Evolutionary conservation across 1,284 basidiomycete species (phyloP), one percentile per base, ranked within the genome.

Genomic region (Paramarasmius palmivorus): DNA sequence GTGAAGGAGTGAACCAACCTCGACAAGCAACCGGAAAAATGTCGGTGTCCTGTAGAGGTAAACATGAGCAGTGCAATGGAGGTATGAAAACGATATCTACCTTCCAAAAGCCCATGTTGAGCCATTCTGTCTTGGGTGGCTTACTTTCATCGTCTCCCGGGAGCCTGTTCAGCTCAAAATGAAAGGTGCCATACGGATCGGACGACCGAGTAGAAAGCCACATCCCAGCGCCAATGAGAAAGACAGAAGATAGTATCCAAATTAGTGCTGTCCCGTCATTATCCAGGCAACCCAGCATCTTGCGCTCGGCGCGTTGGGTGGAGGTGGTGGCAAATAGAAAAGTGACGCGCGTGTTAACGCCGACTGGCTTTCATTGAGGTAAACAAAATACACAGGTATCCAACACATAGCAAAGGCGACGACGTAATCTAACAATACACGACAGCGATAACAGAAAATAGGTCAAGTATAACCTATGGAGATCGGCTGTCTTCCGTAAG

Each of bases 31-130:
- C 65, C 2, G 86, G 80, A 61, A 87, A 89, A 17, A 64, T 59
- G 39, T 66, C 57, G 1, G 79, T 78, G 45, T 80, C 65, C 82
- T 84, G 55, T 6, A 20, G 4, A 29, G 50, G 35, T 12, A 20
- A 10, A 22, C 25, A 22, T 17, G 12, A 8, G 23, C 38, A 9
- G 22, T 10, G 2, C n/a, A 26, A 15, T 15, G 39, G 38, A 2
- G 12, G 9, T 39, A 10, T 10, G 9, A 38, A n/a, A 12, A 17
- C 3, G 47, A 26, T 2, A 61, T 67, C 45, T 39, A 82, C 82
- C 75, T 78, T 77, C 84, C 83, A 86, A 57, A 74, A 83, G 3
- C 83, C 84, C 80, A 86, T 84, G 64, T 87, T 86, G 34, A 86
- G 66, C 85, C 84, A 86, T 67, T 86, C 83, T 1, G 83, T 84